Conservation (phyloP, 768 basidiomycete genomes). For the Coprinopsis sp. region DNA sequence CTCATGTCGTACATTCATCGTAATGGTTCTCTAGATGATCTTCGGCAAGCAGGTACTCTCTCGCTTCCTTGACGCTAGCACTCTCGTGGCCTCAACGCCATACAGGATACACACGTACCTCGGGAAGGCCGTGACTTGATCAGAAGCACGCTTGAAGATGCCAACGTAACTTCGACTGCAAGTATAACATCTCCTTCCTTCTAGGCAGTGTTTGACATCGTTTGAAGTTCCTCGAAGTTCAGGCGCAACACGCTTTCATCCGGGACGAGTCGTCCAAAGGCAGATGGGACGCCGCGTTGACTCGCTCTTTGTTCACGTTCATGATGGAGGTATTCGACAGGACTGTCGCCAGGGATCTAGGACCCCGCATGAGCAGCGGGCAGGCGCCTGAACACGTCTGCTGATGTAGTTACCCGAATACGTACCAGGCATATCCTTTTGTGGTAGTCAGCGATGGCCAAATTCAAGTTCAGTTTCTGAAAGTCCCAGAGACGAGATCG, state of each 20-base stretch:
- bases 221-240: conserved; percentile 83
- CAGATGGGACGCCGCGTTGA: conserved; percentile 93
- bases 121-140: conserved; percentile 83
- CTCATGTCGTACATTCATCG: not conserved
- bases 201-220: not conserved
- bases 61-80: not conserved
- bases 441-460: too few species aligned
- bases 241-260: conserved; percentile 96
- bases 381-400: conserved; percentile 77
- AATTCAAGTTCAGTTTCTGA: too few species aligned
- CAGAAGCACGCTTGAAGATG: conserved; percentile 77
- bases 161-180: conserved; percentile 66
- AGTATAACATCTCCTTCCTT: conserved; percentile 19
- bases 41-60: conserved; percentile 81
- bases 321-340: conserved; percentile 95
- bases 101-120: conserved; percentile 88
- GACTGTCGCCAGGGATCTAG: conserved; percentile 81
- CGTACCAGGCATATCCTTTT: not conserved
- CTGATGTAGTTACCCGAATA: conserved; percentile 22
- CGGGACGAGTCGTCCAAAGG: conserved; percentile 90
- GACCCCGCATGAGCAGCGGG: conserved; percentile 47
- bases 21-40: conserved; percentile 58
- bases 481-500: not conserved
- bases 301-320: conserved; percentile 69
- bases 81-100: not conserved